These are phyloP conservation scores for Phoma herbarum DNA, from an alignment of 2,329 filamentous ascomycete genomes.

Conservation along the genomic window DNA sequence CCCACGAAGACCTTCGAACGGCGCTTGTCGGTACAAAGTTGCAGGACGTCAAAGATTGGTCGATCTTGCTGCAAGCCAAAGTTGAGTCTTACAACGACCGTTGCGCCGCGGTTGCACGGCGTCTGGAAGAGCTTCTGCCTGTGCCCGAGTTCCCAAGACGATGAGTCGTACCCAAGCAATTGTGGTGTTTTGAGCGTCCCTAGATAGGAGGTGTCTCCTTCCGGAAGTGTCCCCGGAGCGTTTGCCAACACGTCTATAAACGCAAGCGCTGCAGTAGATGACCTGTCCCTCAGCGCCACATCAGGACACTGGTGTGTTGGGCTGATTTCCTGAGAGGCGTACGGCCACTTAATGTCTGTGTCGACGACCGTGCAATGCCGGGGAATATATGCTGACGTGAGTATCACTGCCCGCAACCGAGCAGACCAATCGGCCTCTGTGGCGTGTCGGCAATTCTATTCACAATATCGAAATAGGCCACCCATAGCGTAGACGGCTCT, in stretches of 20 bases:
- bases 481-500: background rate
- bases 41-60: slow-evolving; percentile 60
- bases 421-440: background rate
- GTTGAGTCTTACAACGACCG: slow-evolving; percentile 27
- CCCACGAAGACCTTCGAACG: slow-evolving; percentile 28
- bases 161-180: background rate
- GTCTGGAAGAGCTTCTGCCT: slow-evolving; percentile 35
- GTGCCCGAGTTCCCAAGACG: slow-evolving; percentile 26
- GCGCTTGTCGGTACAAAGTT: slow-evolving; percentile 53
- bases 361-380: background rate
- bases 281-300: background rate
- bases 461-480: background rate
- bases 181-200: background rate
- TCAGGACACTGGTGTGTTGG: background rate
- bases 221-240: background rate
- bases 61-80: slow-evolving; percentile 28
- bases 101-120: slow-evolving; percentile 25
- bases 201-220: background rate
- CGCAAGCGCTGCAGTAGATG: background rate
- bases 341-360: background rate
- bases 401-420: background rate
- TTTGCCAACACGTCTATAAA: background rate
- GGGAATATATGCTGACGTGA: background rate
- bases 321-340: background rate
- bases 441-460: background rate